Base-by-base conservation (phyloP, 2,329 filamentous ascomycete genomes). In the Penicillium sp. region DNA sequence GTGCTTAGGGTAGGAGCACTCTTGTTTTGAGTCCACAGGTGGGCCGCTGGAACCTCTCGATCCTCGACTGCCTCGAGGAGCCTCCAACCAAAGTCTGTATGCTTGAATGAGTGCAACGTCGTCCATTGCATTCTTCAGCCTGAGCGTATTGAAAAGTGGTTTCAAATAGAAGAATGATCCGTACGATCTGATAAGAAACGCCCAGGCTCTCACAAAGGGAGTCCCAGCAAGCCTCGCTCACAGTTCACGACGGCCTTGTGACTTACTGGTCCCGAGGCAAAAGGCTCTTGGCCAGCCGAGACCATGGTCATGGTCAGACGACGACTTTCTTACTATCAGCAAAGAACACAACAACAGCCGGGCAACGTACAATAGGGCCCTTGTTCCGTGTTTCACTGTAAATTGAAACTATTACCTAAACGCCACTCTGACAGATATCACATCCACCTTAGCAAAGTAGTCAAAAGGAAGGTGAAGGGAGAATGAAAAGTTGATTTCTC, bases 401-500 rank as follows among this genome's bases (percentile, higher is more conserved):
- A 31, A 28, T 20, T 14, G 31, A 31, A 7, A 31, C 15, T 5
- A 31, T 31, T 4, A 41, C 22, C 4, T 31, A 14, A 20, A 31
- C 43, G 43, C 43, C 22, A 28, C 31, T 2, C 15, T 28, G 43
- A 47, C 25, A n/a, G 14, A 28, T 47, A 25, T 47, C 43, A 47
- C 14, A 11, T 28, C 8, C 7, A 31, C 28, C 28, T 10, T 45
- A n/a, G 42, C 22, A 45, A 45, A 45, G 42, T 10, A 35, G 45
- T 17, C 45, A 28, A 20, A 20, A 20, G 20, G 20, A 34, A 20
- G n/a, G 15, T 3, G 22, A 49, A 35, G 20, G 31, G 57, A 57
- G 10, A 48, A 59, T 4, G 25, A 51, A 38, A 56, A 54, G 28
- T 43, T 38, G 35, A 54, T 17, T 49, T 49, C 37, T 35, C 48